Evolutionary conservation across 805 yeast genomes (phyloP).

Genomic region (Saturnispora serradocipensis): DNA sequence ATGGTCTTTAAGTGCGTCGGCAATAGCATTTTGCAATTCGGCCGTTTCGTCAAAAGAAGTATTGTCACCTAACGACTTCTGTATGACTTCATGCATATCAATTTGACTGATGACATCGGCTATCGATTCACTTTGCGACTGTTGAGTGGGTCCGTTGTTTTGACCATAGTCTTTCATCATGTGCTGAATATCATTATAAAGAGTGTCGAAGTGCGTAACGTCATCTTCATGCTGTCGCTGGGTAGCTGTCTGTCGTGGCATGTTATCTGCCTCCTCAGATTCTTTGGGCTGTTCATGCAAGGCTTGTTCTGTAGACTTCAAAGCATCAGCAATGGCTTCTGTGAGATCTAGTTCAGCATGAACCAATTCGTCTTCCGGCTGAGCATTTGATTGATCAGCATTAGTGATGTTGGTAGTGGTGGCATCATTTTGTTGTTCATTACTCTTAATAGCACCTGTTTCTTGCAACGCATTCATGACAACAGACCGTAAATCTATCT

Average conservation of each 20-base stretch:
- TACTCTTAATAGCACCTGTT: background rate
- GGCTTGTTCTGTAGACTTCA: slow-evolving; percentile 12
- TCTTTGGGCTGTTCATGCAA: background rate
- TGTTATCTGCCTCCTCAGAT: background rate
- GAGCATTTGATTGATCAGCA: background rate
- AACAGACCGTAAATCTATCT: background rate
- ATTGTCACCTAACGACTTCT: slow-evolving; percentile 15
- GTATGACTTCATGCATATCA: slow-evolving; percentile 14
- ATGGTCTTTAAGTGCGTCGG: slow-evolving; percentile 18
- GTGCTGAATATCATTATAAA: slow-evolving; percentile 9
- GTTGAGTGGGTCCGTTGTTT: background rate
- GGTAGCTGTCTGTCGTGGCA: slow-evolving; percentile 2
- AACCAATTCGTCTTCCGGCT: slow-evolving; percentile 4
- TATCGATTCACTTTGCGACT: slow-evolving; percentile 1
- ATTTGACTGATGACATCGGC: slow-evolving; percentile 11
- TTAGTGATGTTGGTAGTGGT: background rate
- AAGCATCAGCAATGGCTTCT: slow-evolving; percentile 21
- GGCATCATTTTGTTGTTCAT: background rate
- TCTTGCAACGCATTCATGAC: background rate
- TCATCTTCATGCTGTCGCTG: slow-evolving; percentile 4
- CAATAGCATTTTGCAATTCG: slow-evolving; percentile 22
- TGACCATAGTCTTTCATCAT: slow-evolving; percentile 1
- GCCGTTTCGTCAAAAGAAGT: slow-evolving; percentile 12
- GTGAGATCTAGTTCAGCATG: slow-evolving; percentile 14
- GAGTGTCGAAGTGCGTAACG: slow-evolving; percentile 1